These are phyloP conservation scores for Leptosphaerulina australis DNA, from an alignment of 2,329 filamentous ascomycete genomes.

Conservation along the genomic window DNA sequence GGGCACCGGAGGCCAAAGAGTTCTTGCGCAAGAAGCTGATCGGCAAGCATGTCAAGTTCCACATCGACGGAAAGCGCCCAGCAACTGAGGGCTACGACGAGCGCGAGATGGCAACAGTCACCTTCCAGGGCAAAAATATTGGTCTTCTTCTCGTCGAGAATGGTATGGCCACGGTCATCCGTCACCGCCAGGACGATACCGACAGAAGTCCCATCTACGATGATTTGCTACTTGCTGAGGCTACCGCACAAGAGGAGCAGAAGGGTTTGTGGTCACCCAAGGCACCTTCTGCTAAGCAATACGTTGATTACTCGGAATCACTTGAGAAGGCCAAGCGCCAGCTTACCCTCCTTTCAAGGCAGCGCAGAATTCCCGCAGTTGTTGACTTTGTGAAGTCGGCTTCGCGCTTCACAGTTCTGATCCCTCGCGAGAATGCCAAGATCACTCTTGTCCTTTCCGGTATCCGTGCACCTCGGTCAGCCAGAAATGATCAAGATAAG, in stretches of 20 bases:
- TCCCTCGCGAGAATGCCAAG: conserved; percentile 92
- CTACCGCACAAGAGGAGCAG: conserved; percentile 79
- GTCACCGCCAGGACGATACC: conserved; percentile 91
- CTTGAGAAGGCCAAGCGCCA: conserved; percentile 96
- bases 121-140: conserved; percentile 83
- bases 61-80: conserved; percentile 87
- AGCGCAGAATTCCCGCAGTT: conserved; percentile 89
- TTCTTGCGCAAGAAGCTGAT: conserved; percentile 92
- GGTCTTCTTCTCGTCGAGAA: conserved; percentile 85
- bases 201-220: conserved; percentile 96
- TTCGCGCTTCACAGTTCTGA: conserved; percentile 87
- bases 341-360: conserved; percentile 81
- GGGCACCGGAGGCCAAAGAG: conserved; percentile 92
- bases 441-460: conserved; percentile 93
- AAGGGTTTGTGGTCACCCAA: conserved; percentile 97
- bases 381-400: conserved; percentile 99
- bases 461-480: conserved; percentile 87
- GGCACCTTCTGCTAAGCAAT: conserved; percentile 79
- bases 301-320: conserved; percentile 88
- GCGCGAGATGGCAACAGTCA: conserved; percentile 89
- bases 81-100: conserved; percentile 91
- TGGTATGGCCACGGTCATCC: conserved; percentile 91
- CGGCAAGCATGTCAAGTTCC: conserved; percentile 91
- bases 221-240: conserved; percentile 79
- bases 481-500: conserved; percentile 77